Conservation (phyloP, 2,329 filamentous ascomycete genomes). For the Fusarium nygamai region DNA sequence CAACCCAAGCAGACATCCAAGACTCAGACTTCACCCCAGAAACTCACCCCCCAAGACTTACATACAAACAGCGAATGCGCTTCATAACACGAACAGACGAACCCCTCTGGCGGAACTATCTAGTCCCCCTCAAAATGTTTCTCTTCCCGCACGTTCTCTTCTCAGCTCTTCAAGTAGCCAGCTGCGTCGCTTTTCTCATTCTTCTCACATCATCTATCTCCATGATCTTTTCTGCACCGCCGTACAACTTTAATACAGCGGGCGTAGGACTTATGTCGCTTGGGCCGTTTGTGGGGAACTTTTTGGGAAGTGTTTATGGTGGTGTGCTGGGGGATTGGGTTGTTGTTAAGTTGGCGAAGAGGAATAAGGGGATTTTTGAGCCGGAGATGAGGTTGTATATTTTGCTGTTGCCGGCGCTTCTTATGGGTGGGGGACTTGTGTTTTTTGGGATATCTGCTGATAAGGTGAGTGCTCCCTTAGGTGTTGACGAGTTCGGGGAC, state of each 20-base stretch:
- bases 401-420: conserved; percentile 41
- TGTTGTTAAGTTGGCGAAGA: conserved; percentile 48
- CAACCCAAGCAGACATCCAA: not conserved
- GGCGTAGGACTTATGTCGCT: conserved; percentile 43
- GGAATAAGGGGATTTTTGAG: conserved; percentile 54
- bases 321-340: conserved; percentile 52
- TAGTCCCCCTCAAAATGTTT: conserved; percentile 27
- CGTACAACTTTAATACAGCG: conserved; percentile 43
- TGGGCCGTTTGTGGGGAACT: conserved; percentile 49
- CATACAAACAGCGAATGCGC: conserved; percentile 24
- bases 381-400: conserved; percentile 55
- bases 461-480: conserved; percentile 33
- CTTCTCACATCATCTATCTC: conserved; percentile 44
- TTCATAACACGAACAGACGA: conserved; percentile 35
- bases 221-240: conserved; percentile 48
- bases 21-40: not conserved
- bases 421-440: conserved; percentile 48
- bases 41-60: not conserved
- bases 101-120: conserved; percentile 19
- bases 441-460: conserved; percentile 51
- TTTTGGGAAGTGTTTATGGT: conserved; percentile 52
- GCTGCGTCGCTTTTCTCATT: conserved; percentile 29
- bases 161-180: conserved; percentile 50
- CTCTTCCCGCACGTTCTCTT: conserved; percentile 53
- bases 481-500: fast-evolving